Percentiles rank a stretch among this genome's conserved stretches.
Evolutionary conservation across 2,329 filamentous ascomycete genomes (phyloP).

Genomic region (Arthrobotrys megalospora): DNA sequence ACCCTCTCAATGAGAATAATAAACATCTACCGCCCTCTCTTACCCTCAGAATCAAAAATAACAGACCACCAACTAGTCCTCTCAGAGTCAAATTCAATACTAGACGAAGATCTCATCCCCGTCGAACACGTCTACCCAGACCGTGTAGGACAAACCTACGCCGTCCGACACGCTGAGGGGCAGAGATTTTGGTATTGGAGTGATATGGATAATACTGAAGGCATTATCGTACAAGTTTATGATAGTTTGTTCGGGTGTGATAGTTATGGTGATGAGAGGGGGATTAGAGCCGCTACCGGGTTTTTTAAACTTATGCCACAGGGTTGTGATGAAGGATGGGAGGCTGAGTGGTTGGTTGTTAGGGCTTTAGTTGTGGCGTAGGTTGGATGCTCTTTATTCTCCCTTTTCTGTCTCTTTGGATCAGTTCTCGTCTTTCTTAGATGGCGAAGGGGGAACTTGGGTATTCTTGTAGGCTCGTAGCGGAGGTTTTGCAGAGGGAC

Average conservation of each 20-base stretch:
- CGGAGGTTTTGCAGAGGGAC: no score
- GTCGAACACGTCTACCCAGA: conserved; percentile 51
- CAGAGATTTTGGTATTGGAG: conserved; percentile 57
- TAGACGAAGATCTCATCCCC: conserved; percentile 24
- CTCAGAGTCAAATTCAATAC: conserved; percentile 34
- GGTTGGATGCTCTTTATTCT: background rate
- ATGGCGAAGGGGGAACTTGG: no score
- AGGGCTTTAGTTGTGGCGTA: conserved; percentile 45
- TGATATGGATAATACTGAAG: conserved; percentile 42
- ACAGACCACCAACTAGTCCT: conserved; percentile 38
- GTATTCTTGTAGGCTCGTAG: no score
- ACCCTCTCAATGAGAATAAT: conserved; percentile 39
- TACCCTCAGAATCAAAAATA: background rate
- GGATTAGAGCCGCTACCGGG: conserved; percentile 34
- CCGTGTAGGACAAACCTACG: conserved; percentile 35
- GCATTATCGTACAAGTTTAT: conserved; percentile 44
- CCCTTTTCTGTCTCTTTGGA: no score
- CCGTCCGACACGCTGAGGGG: conserved; percentile 11
- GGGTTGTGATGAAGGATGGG: conserved; percentile 6
- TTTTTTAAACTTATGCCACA: conserved; percentile 49
- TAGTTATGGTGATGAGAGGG: conserved; percentile 25
- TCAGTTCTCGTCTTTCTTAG: no score
- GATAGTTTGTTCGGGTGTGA: conserved; percentile 47
- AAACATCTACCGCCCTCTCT: conserved; percentile 42
- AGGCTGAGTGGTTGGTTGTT: conserved; percentile 50